A percentile compares a stretch with the other conserved stretches of the same genome.
phyloP scores from a whole-genome alignment of 768 basidiomycete genomes.

The Agaricus subrufescens region DNA sequence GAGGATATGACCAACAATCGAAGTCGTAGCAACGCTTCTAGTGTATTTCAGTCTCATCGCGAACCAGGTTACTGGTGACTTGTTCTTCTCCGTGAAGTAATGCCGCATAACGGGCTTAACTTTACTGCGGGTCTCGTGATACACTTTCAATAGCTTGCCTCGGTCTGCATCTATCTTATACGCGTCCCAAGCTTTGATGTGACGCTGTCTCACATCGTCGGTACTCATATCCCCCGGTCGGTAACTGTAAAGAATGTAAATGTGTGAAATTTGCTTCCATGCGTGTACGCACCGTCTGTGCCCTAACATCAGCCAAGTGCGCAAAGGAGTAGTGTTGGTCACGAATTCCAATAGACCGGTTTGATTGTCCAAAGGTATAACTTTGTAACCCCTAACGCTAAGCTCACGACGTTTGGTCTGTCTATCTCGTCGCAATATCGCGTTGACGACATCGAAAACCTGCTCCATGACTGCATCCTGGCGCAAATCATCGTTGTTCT shows the following conservation, averaged over 20 bases:
- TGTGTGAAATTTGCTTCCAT: neutral
- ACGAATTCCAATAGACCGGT: constrained; percentile 93
- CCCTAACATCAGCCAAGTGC: constrained; percentile 54
- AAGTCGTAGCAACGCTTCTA: constrained; percentile 89
- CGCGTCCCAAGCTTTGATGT: constrained; percentile 27
- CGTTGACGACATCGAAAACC: constrained; percentile 87
- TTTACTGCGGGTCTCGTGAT: constrained; percentile 33
- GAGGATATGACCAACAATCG: constrained; percentile 89
- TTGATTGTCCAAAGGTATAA: constrained; percentile 75
- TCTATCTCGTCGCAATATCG: constrained; percentile 66
- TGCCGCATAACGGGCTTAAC: constrained; percentile 90
- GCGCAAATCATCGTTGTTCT: constrained; percentile 87
- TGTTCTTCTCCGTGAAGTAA: constrained; percentile 89
- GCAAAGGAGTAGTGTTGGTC: constrained; percentile 63
- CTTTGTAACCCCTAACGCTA: constrained; percentile 78
- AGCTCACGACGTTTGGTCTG: constrained; percentile 73
- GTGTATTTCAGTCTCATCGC: constrained; percentile 85
- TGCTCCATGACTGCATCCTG: constrained; percentile 99
- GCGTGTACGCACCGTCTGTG: constrained; percentile 50
- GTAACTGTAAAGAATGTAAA: constrained; percentile 44
- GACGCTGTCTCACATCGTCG: constrained; percentile 18
- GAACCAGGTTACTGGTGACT: constrained; percentile 88
- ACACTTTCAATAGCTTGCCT: constrained; percentile 22
- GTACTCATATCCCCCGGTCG: constrained; percentile 49
- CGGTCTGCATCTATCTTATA: constrained; percentile 17